Evolutionary conservation across 2,329 filamentous ascomycete genomes (phyloP).

Genomic region (Aspergillus neotritici): DNA sequence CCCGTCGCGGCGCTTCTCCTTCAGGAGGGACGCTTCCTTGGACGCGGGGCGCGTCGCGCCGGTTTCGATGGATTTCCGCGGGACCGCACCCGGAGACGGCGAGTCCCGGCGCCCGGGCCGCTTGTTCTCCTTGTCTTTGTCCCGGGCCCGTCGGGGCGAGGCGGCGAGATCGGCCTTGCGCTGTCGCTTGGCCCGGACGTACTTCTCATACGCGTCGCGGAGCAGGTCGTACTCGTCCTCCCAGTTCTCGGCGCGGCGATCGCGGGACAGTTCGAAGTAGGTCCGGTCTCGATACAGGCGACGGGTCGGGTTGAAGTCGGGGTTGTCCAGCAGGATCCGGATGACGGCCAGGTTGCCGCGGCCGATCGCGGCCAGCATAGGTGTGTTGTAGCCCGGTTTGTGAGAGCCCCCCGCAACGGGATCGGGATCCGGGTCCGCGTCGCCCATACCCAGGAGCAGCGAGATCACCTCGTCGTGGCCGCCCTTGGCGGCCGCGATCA

Average conservation of each 20-base stretch:
- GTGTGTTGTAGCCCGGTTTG: slow-evolving; percentile 71
- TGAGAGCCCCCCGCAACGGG: slow-evolving; percentile 51
- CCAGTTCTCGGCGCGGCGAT: slow-evolving; percentile 80
- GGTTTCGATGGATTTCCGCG: slow-evolving; percentile 28
- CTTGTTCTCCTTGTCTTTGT: slow-evolving; percentile 36
- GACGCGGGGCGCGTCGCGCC: slow-evolving; percentile 21
- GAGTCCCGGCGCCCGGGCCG: slow-evolving; percentile 32
- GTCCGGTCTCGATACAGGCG: slow-evolving; percentile 66
- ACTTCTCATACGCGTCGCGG: slow-evolving; percentile 54
- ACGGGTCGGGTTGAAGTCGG: slow-evolving; percentile 75
- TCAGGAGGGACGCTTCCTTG: slow-evolving; percentile 20
- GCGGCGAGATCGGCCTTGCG: slow-evolving; percentile 27
- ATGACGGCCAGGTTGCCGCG: slow-evolving; percentile 81
- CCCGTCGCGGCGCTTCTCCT: slow-evolving; percentile 25
- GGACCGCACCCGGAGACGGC: slow-evolving; percentile 33
- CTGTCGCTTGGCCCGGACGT: slow-evolving; percentile 26
- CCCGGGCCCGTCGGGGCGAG: slow-evolving; percentile 37
- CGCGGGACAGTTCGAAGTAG: slow-evolving; percentile 81
- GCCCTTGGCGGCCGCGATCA: slow-evolving; percentile 85
- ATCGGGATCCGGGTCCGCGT: slow-evolving; percentile 62
- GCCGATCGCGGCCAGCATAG: slow-evolving; percentile 90
- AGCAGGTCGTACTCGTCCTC: slow-evolving; percentile 78
- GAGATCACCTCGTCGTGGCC: slow-evolving; percentile 86
- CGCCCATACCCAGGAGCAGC: slow-evolving; percentile 64
- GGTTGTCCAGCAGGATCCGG: slow-evolving; percentile 69